Base-by-base conservation (phyloP, 441 rosid species). In the Erodium trifolium region DNA sequence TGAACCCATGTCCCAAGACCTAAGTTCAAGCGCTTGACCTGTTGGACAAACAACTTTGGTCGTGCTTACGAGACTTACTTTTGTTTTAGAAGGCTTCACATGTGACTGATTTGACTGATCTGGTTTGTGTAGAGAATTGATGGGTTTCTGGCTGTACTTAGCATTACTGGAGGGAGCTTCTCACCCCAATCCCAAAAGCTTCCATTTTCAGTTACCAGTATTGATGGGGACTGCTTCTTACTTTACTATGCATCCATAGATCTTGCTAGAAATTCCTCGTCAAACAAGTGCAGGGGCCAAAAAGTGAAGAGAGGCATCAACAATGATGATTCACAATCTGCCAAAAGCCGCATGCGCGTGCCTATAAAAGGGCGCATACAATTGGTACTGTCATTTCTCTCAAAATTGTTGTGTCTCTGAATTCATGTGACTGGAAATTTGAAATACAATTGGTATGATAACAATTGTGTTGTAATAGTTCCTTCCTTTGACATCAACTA, bases 351-450 rank as follows among this genome's bases (percentile, higher is more conserved):
- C 23, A 64, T 86, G 45, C 87, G 93, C 68, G 80, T 93, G 67
- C 97, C 98, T 55, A 83, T 91, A 87, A 93, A 93, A 88, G 98
- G 98, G 71, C 92, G 97, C 69, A 85, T 93, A 69, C 97, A 93
- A 76, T 81, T 91, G 93, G 98, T 93, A 87, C 65, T 65, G 37
- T 72, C 73, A 78, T 65, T 57, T 62, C 71, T 74, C 53, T 63
- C 5, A 6, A 63, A 70, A 57, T 29, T 19, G 64, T 73, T 14
- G 14, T 13, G 43, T 67, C 70, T 66, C 41, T 2, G 18, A 66
- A 65, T 69, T 34, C 71, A 70, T 67, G 59, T 31, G 4, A 19
- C 39, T 66, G n/a, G 51, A 18, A 69, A 3, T 9, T 34, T 55
- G 67, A 66, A 55, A 62, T 72, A 53, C 65, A 19, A 5, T 53